Conservation (phyloP, 768 basidiomycete genomes). For the Podaxis rugospora region DNA sequence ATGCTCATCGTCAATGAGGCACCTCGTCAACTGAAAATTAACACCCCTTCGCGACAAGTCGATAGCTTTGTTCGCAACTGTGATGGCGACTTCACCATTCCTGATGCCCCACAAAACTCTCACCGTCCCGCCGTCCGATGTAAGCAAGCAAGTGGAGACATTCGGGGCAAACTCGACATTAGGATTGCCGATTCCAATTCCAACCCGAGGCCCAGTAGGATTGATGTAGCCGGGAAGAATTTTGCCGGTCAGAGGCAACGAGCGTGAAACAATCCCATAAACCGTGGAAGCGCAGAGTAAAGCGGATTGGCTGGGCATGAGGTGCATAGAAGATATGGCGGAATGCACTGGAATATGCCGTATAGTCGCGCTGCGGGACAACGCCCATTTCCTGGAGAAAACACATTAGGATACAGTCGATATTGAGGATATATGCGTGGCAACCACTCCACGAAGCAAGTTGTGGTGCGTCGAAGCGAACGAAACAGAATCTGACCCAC, state of each 20-base stretch:
- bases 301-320: constrained; percentile 52
- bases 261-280: constrained; percentile 72
- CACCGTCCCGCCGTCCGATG: constrained; percentile 61
- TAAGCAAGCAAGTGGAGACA: constrained; percentile 52
- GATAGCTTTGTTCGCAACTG: constrained; percentile 54
- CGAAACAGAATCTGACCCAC: constrained; percentile 30
- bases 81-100: constrained; percentile 63
- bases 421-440: not conserved
- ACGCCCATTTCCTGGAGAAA: constrained; percentile 62
- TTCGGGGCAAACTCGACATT: constrained; percentile 72
- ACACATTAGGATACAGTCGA: not conserved
- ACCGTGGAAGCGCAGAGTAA: constrained; percentile 60
- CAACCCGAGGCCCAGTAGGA: constrained; percentile 52
- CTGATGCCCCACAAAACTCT: constrained; percentile 72
- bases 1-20: constrained; percentile 56
- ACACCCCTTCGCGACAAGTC: constrained; percentile 42
- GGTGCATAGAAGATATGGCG: constrained; percentile 50
- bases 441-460: not conserved
- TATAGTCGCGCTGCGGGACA: constrained; percentile 54
- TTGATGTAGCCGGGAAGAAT: constrained; percentile 68
- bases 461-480: not conserved
- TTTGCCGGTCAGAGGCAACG: constrained; percentile 64
- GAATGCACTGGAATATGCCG: constrained; percentile 64
- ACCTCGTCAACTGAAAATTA: constrained; percentile 42
- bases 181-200: constrained; percentile 65